Evolutionary conservation across 2,329 filamentous ascomycete species (phyloP).

Genomic region (Chrysoporthe deuterocubensis): DNA sequence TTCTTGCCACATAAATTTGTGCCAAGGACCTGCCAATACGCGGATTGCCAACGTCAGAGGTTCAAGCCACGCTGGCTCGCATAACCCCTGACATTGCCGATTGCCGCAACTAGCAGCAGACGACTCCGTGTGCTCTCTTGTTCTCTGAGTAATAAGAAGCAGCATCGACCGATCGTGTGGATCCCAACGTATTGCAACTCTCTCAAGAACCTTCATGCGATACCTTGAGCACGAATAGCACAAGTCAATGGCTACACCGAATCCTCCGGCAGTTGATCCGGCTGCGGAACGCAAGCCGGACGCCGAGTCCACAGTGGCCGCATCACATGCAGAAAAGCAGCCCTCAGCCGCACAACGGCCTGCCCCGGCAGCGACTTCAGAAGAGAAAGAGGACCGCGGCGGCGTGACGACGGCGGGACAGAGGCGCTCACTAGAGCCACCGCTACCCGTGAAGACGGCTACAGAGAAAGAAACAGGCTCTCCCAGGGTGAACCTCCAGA

Average conservation of each 20-base stretch:
- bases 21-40: no score
- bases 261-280: slow-evolving; percentile 4
- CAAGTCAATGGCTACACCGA: slow-evolving; percentile 21
- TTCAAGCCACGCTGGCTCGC: slow-evolving; percentile 1
- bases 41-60: not conserved
- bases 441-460: slow-evolving; percentile 5
- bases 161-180: not conserved
- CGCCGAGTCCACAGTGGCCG: slow-evolving; percentile 1
- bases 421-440: slow-evolving; percentile 11
- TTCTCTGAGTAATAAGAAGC: not conserved
- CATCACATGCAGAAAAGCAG: slow-evolving; percentile 14
- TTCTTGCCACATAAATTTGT: not conserved
- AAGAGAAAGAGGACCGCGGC: slow-evolving; percentile 4
- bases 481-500: slow-evolving; percentile 21
- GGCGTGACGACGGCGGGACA: not conserved
- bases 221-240: not conserved
- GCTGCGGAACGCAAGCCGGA: slow-evolving; percentile 5
- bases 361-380: not conserved
- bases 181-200: not conserved
- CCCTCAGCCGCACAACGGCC: slow-evolving; percentile 4
- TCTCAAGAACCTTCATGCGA: not conserved
- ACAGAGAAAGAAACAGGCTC: slow-evolving; percentile 19
- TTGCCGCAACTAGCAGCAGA: not conserved
- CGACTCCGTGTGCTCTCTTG: not conserved
- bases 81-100: not conserved